Evolutionary conservation across 2,329 filamentous ascomycete genomes (phyloP), one percentile per base, ranked within the genome.

Genomic region (Monilinia fructicola): DNA sequence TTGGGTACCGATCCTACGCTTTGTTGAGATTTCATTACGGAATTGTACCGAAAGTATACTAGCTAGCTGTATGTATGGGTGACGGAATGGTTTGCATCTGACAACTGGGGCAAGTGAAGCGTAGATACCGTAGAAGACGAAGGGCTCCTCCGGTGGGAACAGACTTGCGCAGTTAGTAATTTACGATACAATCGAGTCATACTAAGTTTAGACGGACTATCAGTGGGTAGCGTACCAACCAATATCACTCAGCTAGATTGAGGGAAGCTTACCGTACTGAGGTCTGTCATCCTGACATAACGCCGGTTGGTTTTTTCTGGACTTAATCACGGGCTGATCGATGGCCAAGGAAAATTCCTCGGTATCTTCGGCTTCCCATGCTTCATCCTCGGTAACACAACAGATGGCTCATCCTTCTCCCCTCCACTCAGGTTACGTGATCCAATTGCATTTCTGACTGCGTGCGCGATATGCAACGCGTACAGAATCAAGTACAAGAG

Each of bases 401-500:
- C 42, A 59, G 42, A 21, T 11, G 14, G 16, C 42, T 46, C 6
- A 7, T 21, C 5, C 14, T 16, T 46, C 1, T 46, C 16, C 14
- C 42, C 14, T 18, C 14, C 18, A 16, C 16, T 46, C 16, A 46
- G n/a, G 42, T 35, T 59, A 46, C 42, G 42, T 48, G 55, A 59
- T 26, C 54, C 38, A 44, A 28, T 56, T 56, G 55, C 55, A n/a
- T 40, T 42, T 42, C 35, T 35, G 28, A 48, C 42, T 23, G 56
- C 55, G 42, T 59, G 56, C 56, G 56, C 35, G 14, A 35, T 60
- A 60, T 48, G 56, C 56, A 48, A 23, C 48, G 26, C 28, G 55
- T 28, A 58, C 55, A 44, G 55, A 58, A 58, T 46, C 55, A 58
- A 58, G 55, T 14, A 58, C 23, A 58, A 46, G 42, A 46, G 42